These are phyloP conservation scores for Phytophthora chlamydospora DNA, from an alignment of 352 stramenopile species.

Conservation along the genomic window DNA sequence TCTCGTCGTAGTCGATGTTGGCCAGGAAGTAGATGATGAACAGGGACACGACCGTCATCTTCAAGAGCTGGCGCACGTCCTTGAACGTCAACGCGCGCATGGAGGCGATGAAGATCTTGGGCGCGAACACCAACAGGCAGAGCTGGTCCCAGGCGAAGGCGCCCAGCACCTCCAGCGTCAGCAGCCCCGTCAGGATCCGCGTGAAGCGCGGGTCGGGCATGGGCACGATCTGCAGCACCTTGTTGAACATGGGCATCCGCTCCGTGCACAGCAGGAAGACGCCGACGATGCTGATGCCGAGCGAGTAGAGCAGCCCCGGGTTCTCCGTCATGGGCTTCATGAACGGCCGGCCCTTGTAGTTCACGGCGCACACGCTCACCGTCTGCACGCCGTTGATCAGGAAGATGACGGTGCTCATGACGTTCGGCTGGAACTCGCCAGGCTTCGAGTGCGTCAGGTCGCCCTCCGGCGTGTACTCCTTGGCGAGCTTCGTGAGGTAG, in stretches of 20 bases:
- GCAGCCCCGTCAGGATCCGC: constrained; percentile 76
- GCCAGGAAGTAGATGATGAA: constrained; percentile 87
- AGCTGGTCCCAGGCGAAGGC: constrained; percentile 89
- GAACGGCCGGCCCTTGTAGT: constrained; percentile 99
- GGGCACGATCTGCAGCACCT: constrained; percentile 92
- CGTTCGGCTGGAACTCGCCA: constrained; percentile 96
- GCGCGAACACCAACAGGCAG: constrained; percentile 84
- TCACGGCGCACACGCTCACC: constrained; percentile 98
- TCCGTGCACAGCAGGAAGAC: constrained; percentile 93
- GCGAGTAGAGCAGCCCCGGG: constrained; percentile 93
- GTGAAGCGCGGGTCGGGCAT: constrained; percentile 90
- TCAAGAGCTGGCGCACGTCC: constrained; percentile 81
- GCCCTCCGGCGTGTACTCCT: constrained; percentile 89
- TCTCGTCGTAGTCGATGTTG: constrained; percentile 92
- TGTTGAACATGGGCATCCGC: constrained; percentile 93
- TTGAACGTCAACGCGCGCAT: constrained; percentile 77
- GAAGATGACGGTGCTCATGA: constrained; percentile 99
- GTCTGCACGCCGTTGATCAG: constrained; percentile 94
- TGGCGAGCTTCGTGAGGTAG: constrained; percentile 90
- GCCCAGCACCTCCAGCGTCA: constrained; percentile 86
- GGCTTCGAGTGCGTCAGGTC: constrained; percentile 79
- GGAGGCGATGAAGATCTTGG: constrained; percentile 87
- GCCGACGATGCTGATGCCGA: constrained; percentile 84
- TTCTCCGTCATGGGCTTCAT: constrained; percentile 98
- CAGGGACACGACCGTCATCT: constrained; percentile 86